Base-by-base conservation (phyloP, 768 basidiomycete species). In the Pleurotus tuber-regium region DNA sequence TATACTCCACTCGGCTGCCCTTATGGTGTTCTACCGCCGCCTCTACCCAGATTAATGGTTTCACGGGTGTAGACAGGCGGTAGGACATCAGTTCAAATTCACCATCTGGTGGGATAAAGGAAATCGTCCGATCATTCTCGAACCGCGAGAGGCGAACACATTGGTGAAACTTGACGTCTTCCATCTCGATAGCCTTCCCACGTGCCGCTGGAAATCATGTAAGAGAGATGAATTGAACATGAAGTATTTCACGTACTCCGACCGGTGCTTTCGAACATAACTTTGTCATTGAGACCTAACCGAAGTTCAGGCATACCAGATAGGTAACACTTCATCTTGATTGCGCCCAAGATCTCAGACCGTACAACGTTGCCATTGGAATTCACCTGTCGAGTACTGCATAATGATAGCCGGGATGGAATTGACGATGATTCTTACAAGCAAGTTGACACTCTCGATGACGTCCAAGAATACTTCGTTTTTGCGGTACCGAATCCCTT, bases 261-360 rank as follows among this genome's bases (percentile, higher is more conserved):
- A 16, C 96, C 96, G 2, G 96, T 98, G 63, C 79, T 91, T 69
- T 99, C 97, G 61, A 98, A 98, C 96, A 99, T 98, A 67, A 98
- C 94, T 70, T 98, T 98, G 74, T 99, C 96, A 69, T 99, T 99
- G 51, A 99, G 75, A 2, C 96, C 97, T 24, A 99, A 70, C 53
- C 96, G 79, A 40, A 98, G 76, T 65, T 99, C 97, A 14, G 97
- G 97, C 97, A 98, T 99, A n/a, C 97, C 97, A 7, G 92, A 94
- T 2, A 99, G 79, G 66, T 98, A 99, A 66, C 96, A 98, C 69
- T 98, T 98, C 97, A 98, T 98, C 79, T 99, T 98, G 62, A 99
- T 82, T 0, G 94, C 93, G n/a, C 97, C 97, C 2, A 98, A 73
- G 59, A 99, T 98, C 70, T 99, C 97, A 12, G 92, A 94, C 41